Conservation (phyloP, 768 basidiomycete species). For the Mycena metata region DNA sequence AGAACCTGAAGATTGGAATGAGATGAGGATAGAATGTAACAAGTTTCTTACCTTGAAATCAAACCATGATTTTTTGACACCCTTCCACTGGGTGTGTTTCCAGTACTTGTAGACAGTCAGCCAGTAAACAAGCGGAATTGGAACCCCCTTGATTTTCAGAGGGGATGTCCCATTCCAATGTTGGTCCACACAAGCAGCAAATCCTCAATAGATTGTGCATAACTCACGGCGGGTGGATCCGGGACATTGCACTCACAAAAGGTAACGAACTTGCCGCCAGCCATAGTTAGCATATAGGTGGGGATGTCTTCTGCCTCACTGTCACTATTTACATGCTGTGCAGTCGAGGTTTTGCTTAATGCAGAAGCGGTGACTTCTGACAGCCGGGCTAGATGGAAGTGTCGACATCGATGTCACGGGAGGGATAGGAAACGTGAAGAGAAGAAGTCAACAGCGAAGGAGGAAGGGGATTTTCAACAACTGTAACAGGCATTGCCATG, state of each 20-base stretch:
- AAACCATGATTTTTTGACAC: slow-evolving; percentile 42
- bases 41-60: slow-evolving; percentile 43
- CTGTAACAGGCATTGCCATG: no score
- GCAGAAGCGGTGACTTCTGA: no score
- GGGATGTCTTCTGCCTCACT: not conserved
- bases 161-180: slow-evolving; percentile 40
- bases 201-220: slow-evolving; percentile 36
- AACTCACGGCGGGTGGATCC: slow-evolving; percentile 42
- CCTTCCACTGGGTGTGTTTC: slow-evolving; percentile 42
- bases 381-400: no score
- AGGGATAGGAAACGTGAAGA: no score
- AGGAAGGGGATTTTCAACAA: no score
- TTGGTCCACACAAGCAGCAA: slow-evolving; percentile 49
- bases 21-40: not conserved
- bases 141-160: slow-evolving; percentile 39
- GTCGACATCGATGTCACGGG: no score
- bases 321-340: not conserved
- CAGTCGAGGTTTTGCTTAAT: no score
- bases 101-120: slow-evolving; percentile 40
- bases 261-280: slow-evolving; percentile 6
- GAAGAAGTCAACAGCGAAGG: no score
- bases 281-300: slow-evolving; percentile 10
- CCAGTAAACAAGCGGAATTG: slow-evolving; percentile 44
- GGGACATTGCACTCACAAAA: slow-evolving; percentile 40
- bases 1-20: not conserved